Conservation (phyloP, 148 eudicot genomes). For the Vaccinium macrocarpon region DNA sequence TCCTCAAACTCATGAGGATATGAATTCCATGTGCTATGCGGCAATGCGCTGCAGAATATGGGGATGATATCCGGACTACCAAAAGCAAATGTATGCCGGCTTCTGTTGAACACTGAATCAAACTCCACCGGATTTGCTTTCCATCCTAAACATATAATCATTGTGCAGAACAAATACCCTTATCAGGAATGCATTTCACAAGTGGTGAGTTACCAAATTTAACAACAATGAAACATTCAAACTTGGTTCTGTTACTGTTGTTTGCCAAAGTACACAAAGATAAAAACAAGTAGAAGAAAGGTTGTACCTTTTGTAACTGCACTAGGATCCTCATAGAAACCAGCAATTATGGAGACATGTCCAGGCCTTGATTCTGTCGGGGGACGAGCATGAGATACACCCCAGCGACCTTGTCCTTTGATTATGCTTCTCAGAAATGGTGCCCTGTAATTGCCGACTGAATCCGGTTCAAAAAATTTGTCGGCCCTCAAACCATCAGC, state of each 20-base stretch:
- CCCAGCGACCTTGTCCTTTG: slow-evolving; percentile 88
- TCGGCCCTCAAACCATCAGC: slow-evolving; percentile 99
- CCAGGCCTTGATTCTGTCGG: slow-evolving; percentile 99
- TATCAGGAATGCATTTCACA: not conserved
- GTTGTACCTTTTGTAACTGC: slow-evolving; percentile 86
- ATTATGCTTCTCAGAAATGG: slow-evolving; percentile 90
- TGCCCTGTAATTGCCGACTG: slow-evolving; percentile 75
- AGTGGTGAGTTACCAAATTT: not conserved
- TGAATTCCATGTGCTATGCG: slow-evolving; percentile 85
- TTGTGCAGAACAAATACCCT: not conserved
- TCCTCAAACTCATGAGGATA: slow-evolving; percentile 97
- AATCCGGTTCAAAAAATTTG: slow-evolving; percentile 89
- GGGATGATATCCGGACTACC: slow-evolving; percentile 99
- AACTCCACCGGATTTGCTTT: slow-evolving; percentile 99
- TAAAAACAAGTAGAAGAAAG: not conserved
- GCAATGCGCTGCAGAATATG: slow-evolving; percentile 81
- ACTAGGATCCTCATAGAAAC: slow-evolving; percentile 99
- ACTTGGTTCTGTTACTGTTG: not conserved
- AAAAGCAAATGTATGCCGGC: slow-evolving; percentile 77
- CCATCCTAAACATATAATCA: slow-evolving; percentile 59
- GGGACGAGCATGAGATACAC: slow-evolving; percentile 98
- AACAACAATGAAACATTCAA: not conserved
- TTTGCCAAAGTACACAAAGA: not conserved
- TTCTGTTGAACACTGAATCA: slow-evolving; percentile 92
- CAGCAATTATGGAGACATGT: slow-evolving; percentile 95